Percentiles rank a stretch among this genome's conserved stretches.
These are phyloP conservation scores for Termitomyces sp. DNA, from an alignment of 768 basidiomycete genomes.

Conservation along the genomic window DNA sequence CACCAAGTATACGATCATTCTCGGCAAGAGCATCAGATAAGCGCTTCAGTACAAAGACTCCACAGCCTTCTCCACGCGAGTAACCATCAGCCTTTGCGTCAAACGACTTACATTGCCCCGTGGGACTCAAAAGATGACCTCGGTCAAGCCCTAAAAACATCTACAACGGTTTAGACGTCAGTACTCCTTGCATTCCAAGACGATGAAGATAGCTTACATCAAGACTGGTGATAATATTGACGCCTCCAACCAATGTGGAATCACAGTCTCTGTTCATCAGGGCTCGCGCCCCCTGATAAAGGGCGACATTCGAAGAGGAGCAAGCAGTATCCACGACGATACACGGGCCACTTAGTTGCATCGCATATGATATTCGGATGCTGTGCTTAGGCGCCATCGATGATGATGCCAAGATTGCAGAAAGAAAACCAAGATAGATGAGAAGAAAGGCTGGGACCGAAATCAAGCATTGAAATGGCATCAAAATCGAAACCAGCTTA, in stretches of 20 bases:
- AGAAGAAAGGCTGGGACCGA: background rate
- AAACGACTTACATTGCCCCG: slow-evolving; percentile 67
- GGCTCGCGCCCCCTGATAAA: slow-evolving; percentile 67
- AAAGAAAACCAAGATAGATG: background rate
- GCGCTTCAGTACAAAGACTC: slow-evolving; percentile 67
- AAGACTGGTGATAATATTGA: slow-evolving; percentile 65
- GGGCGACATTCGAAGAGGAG: slow-evolving; percentile 63
- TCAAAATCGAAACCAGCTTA: background rate
- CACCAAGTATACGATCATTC: slow-evolving; percentile 61
- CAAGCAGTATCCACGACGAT: slow-evolving; percentile 72
- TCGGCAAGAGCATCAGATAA: slow-evolving; percentile 60
- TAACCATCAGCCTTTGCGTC: slow-evolving; percentile 74
- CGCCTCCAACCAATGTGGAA: slow-evolving; percentile 69
- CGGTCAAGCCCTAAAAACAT: slow-evolving; percentile 67
- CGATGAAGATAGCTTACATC: slow-evolving; percentile 42
- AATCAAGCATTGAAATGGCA: background rate
- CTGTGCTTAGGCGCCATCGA: background rate
- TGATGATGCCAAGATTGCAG: background rate
- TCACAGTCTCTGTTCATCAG: slow-evolving; percentile 59
- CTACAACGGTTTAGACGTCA: slow-evolving; percentile 27
- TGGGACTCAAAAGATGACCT: slow-evolving; percentile 62
- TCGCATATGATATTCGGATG: slow-evolving; percentile 59
- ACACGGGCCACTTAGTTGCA: slow-evolving; percentile 66
- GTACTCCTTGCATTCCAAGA: background rate
- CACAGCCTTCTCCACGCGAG: slow-evolving; percentile 66